Evolutionary conservation across 208 protist species (phyloP).

Genomic region (Crithidia fasciculata): DNA sequence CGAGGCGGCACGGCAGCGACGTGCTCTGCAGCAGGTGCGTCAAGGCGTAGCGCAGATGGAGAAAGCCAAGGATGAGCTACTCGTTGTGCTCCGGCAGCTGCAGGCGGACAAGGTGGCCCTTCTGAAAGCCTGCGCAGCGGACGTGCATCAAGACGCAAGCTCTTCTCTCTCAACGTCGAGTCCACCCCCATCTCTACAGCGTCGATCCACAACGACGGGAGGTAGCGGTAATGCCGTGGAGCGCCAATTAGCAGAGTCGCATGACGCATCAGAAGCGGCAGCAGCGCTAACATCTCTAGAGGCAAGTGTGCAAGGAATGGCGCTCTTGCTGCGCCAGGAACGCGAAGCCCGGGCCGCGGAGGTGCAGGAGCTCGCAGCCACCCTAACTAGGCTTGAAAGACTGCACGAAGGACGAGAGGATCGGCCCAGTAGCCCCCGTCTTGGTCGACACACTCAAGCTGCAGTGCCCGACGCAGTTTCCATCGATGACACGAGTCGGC

Average conservation of each 20-base stretch:
- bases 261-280: not conserved
- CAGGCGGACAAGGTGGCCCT: slow-evolving; percentile 13
- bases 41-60: slow-evolving; percentile 3
- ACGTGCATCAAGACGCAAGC: not conserved
- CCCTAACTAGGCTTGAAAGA: not conserved
- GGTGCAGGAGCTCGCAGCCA: not conserved
- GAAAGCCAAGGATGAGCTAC: slow-evolving; percentile 6
- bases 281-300: slow-evolving; percentile 2
- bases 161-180: no score
- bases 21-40: slow-evolving; percentile 10
- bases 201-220: no score
- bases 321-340: slow-evolving; percentile 8
- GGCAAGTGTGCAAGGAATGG: not conserved
- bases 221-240: not conserved
- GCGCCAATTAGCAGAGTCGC: not conserved
- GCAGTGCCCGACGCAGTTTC: no score
- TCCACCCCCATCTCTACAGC: no score
- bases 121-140: not conserved
- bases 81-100: slow-evolving; percentile 3
- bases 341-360: not conserved
- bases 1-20: not conserved
- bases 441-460: not conserved
- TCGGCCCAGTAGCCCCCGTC: no score
- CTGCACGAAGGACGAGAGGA: not conserved
- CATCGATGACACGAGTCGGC: not conserved